phyloP scores from a whole-genome alignment of 495 filamentous ascomycete genomes.

The Hyaloscypha finlandica region DNA sequence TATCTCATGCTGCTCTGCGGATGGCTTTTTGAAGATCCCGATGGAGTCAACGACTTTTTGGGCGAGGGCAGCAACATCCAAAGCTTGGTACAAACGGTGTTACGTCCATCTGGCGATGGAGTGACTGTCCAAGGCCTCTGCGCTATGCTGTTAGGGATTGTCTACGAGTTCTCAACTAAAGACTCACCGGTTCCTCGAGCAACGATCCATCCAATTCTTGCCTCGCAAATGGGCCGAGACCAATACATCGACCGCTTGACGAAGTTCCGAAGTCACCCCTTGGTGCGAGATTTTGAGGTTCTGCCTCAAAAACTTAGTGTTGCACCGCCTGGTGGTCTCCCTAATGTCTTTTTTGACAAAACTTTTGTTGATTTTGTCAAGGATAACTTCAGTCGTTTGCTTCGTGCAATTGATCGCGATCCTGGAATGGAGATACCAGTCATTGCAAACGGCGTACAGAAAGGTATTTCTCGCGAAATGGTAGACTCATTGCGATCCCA shows the following conservation, averaged over 20 bases:
- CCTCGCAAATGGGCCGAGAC: conserved; percentile 79
- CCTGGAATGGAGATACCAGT: conserved; percentile 83
- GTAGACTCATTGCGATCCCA: conserved; percentile 81
- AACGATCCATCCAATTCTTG: conserved; percentile 79
- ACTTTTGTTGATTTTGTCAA: conserved; percentile 94
- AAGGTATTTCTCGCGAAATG: conserved; percentile 79
- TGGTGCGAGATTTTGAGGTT: conserved; percentile 90
- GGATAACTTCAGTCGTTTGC: conserved; percentile 86
- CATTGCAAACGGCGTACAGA: conserved; percentile 74
- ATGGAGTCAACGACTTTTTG: conserved; percentile 91
- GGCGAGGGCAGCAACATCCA: conserved; percentile 93
- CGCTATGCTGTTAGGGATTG: conserved; percentile 78
- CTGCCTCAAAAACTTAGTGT: conserved; percentile 66
- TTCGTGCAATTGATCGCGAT: conserved; percentile 87
- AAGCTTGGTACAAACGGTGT: conserved; percentile 68
- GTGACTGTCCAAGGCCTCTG: conserved; percentile 79
- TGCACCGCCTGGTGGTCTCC: conserved; percentile 60
- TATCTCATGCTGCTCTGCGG: conserved; percentile 92
- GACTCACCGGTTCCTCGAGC: conserved; percentile 88
- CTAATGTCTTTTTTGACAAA: conserved; percentile 83
- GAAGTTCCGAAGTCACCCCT: conserved; percentile 74
- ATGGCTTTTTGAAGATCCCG: conserved; percentile 91
- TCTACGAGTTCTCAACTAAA: conserved; percentile 98
- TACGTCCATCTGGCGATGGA: conserved; percentile 57
- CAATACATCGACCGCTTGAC: conserved; percentile 86